Percentiles rank a stretch among this genome's conserved stretches.
Conservation (phyloP, 768 basidiomycete genomes). For the Xanthoconium stramineum region DNA sequence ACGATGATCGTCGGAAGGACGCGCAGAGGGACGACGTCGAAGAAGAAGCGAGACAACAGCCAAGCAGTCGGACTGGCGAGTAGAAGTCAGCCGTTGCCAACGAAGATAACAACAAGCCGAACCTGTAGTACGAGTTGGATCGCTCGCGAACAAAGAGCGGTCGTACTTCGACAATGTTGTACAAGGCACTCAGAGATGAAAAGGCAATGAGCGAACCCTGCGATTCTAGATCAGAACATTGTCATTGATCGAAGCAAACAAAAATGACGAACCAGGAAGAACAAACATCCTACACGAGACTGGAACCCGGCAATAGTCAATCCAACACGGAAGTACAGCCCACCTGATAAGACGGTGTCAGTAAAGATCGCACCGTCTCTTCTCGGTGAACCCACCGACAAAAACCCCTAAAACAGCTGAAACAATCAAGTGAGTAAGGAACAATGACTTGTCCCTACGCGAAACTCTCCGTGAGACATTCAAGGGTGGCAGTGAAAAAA, state of each 20-base stretch:
- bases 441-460: constrained; percentile 75
- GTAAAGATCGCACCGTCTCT: background rate
- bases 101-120: constrained; percentile 3
- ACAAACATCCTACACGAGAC: constrained; percentile 87
- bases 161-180: constrained; percentile 81
- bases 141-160: constrained; percentile 89
- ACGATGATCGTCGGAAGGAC: constrained; percentile 88
- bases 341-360: constrained; percentile 45
- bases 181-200: constrained; percentile 84
- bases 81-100: background rate
- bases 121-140: constrained; percentile 84
- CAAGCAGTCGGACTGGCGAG: constrained; percentile 75
- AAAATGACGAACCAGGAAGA: constrained; percentile 68
- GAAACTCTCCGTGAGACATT: background rate
- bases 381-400: constrained; percentile 51
- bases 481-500: background rate
- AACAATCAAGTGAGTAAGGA: constrained; percentile 73
- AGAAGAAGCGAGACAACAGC: constrained; percentile 83
- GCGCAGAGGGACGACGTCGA: constrained; percentile 87
- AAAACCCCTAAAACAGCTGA: constrained; percentile 79
- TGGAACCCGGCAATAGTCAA: constrained; percentile 91
- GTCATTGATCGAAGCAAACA: background rate
- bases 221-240: constrained; percentile 4
- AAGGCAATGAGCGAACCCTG: constrained; percentile 91
- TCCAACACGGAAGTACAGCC: constrained; percentile 80